Conservation (phyloP, 306 rosid genomes). For the Pterocarpus macrocarpus region DNA sequence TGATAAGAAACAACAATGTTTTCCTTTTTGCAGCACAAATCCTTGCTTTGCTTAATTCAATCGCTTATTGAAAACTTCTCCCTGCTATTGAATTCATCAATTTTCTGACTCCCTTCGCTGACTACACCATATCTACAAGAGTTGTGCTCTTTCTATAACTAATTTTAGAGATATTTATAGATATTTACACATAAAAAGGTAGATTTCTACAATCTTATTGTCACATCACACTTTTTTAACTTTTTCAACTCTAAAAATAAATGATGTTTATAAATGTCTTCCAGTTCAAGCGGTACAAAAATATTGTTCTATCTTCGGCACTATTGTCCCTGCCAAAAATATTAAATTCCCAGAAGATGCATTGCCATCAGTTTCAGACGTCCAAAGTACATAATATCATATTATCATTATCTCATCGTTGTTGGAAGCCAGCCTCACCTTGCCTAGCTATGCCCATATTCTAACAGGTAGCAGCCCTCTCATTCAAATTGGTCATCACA, state of each 20-base stretch:
- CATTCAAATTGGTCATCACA: slow-evolving; percentile 37
- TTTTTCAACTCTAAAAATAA: neutral
- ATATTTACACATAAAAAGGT: no score
- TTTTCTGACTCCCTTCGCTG: slow-evolving; percentile 13
- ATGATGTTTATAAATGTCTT: no score
- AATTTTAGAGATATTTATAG: no score
- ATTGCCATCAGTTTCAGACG: no score
- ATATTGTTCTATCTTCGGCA: no score
- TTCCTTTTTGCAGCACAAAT: slow-evolving; percentile 27
- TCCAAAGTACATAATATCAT: slow-evolving; percentile 42
- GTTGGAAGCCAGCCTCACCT: slow-evolving; percentile 49
- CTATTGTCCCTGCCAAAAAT: slow-evolving; percentile 47
- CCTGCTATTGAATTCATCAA: slow-evolving; percentile 16
- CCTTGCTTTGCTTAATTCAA: slow-evolving; percentile 13
- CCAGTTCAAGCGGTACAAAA: no score
- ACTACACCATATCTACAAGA: slow-evolving; percentile 4
- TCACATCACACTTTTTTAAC: no score
- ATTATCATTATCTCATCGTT: slow-evolving; percentile 56
- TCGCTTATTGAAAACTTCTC: slow-evolving; percentile 3
- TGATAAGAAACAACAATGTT: slow-evolving; percentile 39
- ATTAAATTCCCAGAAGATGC: slow-evolving; percentile 42
- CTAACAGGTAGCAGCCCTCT: slow-evolving; percentile 23
- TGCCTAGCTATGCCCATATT: slow-evolving; percentile 35
- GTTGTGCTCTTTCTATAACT: no score
- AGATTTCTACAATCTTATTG: no score